These are phyloP conservation scores for Kodamaea anthophila DNA, from an alignment of 1,139 yeast species.

Conservation along the genomic window DNA sequence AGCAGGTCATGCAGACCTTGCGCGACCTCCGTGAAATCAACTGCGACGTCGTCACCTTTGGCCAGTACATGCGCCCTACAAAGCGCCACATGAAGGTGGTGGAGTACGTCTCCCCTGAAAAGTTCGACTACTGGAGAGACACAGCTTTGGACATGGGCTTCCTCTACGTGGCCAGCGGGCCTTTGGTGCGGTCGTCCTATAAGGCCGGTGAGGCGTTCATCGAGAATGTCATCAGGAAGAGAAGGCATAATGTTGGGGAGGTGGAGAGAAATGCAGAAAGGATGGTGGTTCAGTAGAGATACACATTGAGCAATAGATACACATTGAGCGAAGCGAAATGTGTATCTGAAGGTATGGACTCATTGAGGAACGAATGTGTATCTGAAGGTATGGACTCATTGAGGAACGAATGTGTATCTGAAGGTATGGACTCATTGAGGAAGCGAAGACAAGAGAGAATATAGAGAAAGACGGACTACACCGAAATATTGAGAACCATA, in stretches of 20 bases:
- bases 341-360: too few species aligned
- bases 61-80: constrained; percentile 99
- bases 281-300: too few species aligned
- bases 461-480: too few species aligned
- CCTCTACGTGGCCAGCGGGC: constrained; percentile 95
- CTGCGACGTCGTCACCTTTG: constrained; percentile 96
- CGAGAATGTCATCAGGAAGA: constrained; percentile 83
- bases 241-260: constrained; percentile 50
- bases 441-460: too few species aligned
- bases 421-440: too few species aligned
- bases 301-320: too few species aligned
- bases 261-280: too few species aligned
- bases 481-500: too few species aligned
- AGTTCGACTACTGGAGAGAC: constrained; percentile 89
- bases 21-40: constrained; percentile 64
- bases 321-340: too few species aligned
- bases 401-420: too few species aligned
- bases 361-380: too few species aligned
- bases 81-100: constrained; percentile 98
- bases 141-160: constrained; percentile 87
- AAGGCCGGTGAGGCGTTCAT: constrained; percentile 98
- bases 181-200: constrained; percentile 91
- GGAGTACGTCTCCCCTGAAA: constrained; percentile 91
- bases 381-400: too few species aligned
- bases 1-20: constrained; percentile 71